These are phyloP conservation scores for Cinchona pubescens DNA, from an alignment of 257 asterid genomes.

Conservation along the genomic window DNA sequence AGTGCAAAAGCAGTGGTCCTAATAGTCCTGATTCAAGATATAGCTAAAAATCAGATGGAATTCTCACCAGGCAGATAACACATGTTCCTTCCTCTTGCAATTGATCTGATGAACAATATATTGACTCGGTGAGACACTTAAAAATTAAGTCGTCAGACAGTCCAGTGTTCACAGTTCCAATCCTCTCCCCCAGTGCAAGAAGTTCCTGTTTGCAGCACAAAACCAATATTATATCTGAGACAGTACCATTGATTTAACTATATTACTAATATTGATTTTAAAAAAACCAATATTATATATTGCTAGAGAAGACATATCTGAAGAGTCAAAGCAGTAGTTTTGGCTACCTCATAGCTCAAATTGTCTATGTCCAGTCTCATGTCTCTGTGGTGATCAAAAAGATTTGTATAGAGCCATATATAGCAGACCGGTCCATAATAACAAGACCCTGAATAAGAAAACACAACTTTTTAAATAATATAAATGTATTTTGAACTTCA, in stretches of 20 bases:
- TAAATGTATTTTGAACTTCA: neutral
- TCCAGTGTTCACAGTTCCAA: conserved; percentile 78
- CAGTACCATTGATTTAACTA: no score
- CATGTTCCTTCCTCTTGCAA: conserved; percentile 53
- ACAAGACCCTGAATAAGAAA: conserved; percentile 44
- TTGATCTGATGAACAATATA: conserved; percentile 51
- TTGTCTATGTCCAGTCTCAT: conserved; percentile 78
- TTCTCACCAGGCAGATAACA: conserved; percentile 71
- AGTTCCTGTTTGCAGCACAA: conserved; percentile 55
- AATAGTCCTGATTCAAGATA: conserved; percentile 30
- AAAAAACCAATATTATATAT: no score
- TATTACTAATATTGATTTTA: no score
- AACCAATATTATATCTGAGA: conserved; percentile 3
- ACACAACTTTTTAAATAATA: neutral
- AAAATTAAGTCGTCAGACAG: conserved; percentile 52
- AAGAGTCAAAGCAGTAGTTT: neutral
- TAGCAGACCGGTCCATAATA: conserved; percentile 40
- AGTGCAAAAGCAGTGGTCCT: neutral
- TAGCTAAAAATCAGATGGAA: neutral
- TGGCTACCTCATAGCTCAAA: conserved; percentile 79
- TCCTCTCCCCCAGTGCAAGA: conserved; percentile 78
- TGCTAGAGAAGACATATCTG: conserved; percentile 6
- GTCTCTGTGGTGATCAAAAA: conserved; percentile 64
- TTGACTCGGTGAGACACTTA: conserved; percentile 51
- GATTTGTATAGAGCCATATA: conserved; percentile 50